Evolutionary conservation across 2,329 filamentous ascomycete species (phyloP), one percentile per base, ranked within the genome.

Genomic region (Lachnellula suecica): DNA sequence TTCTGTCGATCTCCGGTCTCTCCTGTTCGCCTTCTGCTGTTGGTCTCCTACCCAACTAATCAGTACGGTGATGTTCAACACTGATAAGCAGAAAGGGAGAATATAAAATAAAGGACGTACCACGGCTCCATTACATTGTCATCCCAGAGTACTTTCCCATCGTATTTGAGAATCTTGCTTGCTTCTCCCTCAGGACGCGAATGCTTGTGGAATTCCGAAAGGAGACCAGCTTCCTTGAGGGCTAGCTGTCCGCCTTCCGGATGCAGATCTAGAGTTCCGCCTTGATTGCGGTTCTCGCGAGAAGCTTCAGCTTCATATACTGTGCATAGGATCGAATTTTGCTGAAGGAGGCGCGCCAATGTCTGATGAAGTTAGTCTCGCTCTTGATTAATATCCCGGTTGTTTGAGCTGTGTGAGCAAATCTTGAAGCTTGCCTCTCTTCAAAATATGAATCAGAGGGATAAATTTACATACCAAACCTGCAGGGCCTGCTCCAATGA

Each of bases 1-100:
- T 60, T 1, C 74, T 63, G 4, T 70, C 66, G 31, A 76, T 73
- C 56, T 76, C 72, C 0, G 73, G 73, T 0, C 70, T 37, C 44
- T 59, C 40, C 31, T 35, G 31, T n/a, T 35, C 31, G 31, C 31
- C 31, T 17, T 35, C 31, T 35, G 15, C 31, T 2, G 31, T n/a
- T 11, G 31, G 15, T 6, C 31, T 17, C 31, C n/a, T n/a, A 15
- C 34, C 38, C 17, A 44, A 47, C n/a, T 54, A 42, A 34, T 47
- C 45, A 1, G 41, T 23, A 5, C 29, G 38, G 13, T 51, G 15
- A 31, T 37, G 24, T 51, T n/a, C n/a, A n/a, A n/a, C n/a, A n/a
- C n/a, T n/a, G n/a, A n/a, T n/a, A n/a, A n/a, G n/a, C n/a, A n/a
- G n/a, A n/a, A n/a, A n/a, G n/a, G n/a, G n/a, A n/a, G n/a, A n/a